A percentile compares a stretch with the other conserved stretches of the same genome.
These are phyloP conservation scores for Thuja plicata DNA, from an alignment of 83 land plant species.

Conservation along the genomic window DNA sequence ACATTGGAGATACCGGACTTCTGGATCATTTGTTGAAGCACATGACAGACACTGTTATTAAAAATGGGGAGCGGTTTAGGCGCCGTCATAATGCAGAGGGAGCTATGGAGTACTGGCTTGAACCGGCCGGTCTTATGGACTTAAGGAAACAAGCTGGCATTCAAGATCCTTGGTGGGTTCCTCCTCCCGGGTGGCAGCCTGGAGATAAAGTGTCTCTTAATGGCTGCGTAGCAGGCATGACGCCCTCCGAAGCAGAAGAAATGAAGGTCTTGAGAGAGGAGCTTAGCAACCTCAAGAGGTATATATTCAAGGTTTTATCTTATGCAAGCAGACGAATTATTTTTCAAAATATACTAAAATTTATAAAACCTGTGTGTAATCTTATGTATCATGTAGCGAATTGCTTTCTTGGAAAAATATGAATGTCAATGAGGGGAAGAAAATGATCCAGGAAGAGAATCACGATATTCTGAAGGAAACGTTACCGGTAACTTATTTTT, in stretches of 20 bases:
- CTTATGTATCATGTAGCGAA: neutral
- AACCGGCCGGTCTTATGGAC: conserved; percentile 53
- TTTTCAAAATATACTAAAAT: neutral
- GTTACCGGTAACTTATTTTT: neutral
- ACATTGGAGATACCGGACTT: conserved; percentile 82
- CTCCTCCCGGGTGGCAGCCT: conserved; percentile 79
- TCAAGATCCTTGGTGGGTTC: conserved; percentile 77
- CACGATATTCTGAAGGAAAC: neutral
- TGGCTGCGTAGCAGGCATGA: conserved; percentile 20
- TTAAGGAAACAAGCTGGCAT: conserved; percentile 69
- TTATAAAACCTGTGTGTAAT: neutral
- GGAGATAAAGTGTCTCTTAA: conserved; percentile 48
- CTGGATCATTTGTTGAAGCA: conserved; percentile 86
- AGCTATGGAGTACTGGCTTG: conserved; percentile 91
- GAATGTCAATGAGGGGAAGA: neutral
- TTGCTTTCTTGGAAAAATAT: neutral
- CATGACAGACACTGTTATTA: conserved; percentile 71
- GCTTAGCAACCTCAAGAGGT: neutral
- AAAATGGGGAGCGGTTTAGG: conserved; percentile 60
- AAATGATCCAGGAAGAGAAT: neutral
- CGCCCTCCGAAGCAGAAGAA: conserved; percentile 32
- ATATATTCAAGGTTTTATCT: neutral
- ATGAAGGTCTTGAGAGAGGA: conserved; percentile 36
- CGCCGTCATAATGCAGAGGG: conserved; percentile 81
- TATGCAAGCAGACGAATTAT: too few relatives aligned